These are phyloP conservation scores for Phytophthora tubulina DNA, from an alignment of 352 stramenopile genomes.

Conservation along the genomic window DNA sequence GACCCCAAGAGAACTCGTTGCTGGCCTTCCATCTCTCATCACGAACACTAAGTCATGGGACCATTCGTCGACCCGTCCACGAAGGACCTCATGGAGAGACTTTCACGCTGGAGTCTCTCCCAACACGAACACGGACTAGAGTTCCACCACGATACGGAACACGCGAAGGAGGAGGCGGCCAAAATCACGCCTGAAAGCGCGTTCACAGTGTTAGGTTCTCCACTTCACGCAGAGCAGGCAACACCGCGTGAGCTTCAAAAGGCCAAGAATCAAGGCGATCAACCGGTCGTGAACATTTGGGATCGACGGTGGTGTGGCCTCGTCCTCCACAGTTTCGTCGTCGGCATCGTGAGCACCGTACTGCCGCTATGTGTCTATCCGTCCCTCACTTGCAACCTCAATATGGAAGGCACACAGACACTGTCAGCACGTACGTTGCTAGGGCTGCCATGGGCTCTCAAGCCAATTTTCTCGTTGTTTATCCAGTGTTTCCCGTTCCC, in stretches of 20 bases:
- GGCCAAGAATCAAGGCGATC: neutral
- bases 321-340: conserved; percentile 55
- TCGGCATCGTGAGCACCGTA: conserved; percentile 64
- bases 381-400: conserved; percentile 73
- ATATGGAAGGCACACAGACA: conserved; percentile 76
- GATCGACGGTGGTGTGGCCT: conserved; percentile 63
- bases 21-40: neutral
- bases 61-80: conserved; percentile 25
- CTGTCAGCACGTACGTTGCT: conserved; percentile 61
- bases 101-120: conserved; percentile 32
- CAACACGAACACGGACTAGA: conserved; percentile 14
- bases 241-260: conserved; percentile 3
- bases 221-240: conserved; percentile 7
- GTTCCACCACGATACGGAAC: neutral
- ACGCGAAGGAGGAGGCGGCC: neutral
- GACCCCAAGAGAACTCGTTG: neutral
- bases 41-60: conserved; percentile 8
- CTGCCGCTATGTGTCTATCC: conserved; percentile 67
- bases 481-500: conserved; percentile 46
- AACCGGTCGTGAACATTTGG: conserved; percentile 25
- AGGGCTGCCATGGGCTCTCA: conserved; percentile 60
- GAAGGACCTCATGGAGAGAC: conserved; percentile 31
- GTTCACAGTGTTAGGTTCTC: conserved; percentile 30
- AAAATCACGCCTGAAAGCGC: conserved; percentile 32
- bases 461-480: conserved; percentile 56